Evolutionary conservation across 75 land plant species (phyloP).

Genomic region (Cryptomeria japonica): DNA sequence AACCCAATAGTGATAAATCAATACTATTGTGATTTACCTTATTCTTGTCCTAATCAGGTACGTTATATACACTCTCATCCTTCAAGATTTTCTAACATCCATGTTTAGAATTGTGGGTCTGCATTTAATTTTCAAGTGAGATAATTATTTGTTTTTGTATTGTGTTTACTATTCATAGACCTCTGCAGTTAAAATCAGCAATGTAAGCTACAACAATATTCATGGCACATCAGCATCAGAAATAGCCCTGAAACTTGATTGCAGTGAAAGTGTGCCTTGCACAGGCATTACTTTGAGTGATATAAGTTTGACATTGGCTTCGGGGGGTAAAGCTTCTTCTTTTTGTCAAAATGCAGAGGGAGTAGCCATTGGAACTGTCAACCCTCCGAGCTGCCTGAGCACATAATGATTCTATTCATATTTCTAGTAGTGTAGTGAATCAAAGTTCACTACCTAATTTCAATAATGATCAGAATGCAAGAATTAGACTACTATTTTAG

Average conservation of each 20-base stretch:
- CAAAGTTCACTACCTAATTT: no score
- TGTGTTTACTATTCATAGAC: neutral
- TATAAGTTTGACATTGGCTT: neutral
- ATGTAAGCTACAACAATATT: neutral
- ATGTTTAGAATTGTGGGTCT: neutral
- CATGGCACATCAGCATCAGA: neutral
- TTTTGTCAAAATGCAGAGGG: neutral
- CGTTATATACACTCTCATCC: neutral
- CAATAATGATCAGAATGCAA: no score
- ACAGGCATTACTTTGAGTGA: no score
- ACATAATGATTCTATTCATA: no score
- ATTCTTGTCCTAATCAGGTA: neutral
- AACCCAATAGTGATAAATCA: neutral
- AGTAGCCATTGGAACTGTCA: neutral
- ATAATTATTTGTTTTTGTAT: neutral
- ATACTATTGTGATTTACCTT: neutral
- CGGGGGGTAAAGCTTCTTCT: neutral
- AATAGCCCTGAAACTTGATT: neutral
- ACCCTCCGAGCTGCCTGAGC: neutral
- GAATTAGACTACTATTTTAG: no score
- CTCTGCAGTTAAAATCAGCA: neutral
- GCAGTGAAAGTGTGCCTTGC: neutral
- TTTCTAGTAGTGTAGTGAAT: no score
- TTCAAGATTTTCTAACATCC: no score
- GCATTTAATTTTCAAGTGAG: neutral